Conservation (phyloP, 2,329 filamentous ascomycete genomes). For the Corniculantispora saksenae region DNA sequence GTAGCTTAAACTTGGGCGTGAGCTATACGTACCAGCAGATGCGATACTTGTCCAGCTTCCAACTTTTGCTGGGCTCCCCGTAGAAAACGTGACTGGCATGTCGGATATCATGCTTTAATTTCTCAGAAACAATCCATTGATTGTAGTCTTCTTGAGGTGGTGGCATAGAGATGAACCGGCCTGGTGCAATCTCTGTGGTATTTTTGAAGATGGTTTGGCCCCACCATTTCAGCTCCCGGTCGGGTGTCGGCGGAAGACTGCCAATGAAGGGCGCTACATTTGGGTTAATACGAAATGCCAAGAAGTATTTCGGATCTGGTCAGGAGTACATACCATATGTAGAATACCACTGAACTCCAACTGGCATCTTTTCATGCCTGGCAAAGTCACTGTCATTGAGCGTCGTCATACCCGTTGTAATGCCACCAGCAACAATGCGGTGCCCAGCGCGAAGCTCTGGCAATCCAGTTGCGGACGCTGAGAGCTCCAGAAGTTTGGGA, state of each 20-base stretch:
- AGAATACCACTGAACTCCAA: constrained; percentile 44
- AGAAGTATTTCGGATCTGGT: too few relatives aligned
- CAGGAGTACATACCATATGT: constrained; percentile 31
- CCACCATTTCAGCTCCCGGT: constrained; percentile 60
- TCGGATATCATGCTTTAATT: constrained; percentile 60
- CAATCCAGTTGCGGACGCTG: constrained; percentile 48
- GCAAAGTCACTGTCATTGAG: constrained; percentile 49
- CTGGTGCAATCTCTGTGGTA: constrained; percentile 52
- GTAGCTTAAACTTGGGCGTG: neutral
- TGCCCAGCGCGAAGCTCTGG: constrained; percentile 51
- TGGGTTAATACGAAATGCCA: constrained; percentile 28
- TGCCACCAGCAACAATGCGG: constrained; percentile 59
- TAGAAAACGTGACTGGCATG: constrained; percentile 60
- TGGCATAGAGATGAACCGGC: constrained; percentile 57
- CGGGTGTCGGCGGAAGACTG: constrained; percentile 55
- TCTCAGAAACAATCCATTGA: constrained; percentile 61
- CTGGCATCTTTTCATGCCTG: constrained; percentile 51
- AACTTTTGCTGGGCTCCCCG: constrained; percentile 54
- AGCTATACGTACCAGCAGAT: constrained; percentile 61
- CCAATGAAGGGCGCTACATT: constrained; percentile 57
- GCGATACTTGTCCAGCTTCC: constrained; percentile 62
- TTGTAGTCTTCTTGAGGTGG: constrained; percentile 57
- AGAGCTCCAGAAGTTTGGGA: constrained; percentile 54
- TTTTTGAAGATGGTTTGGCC: constrained; percentile 61
- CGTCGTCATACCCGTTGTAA: constrained; percentile 58